phyloP scores from a whole-genome alignment of 371 early-diverging fungal species.

The Apophysomyces elegans region DNA sequence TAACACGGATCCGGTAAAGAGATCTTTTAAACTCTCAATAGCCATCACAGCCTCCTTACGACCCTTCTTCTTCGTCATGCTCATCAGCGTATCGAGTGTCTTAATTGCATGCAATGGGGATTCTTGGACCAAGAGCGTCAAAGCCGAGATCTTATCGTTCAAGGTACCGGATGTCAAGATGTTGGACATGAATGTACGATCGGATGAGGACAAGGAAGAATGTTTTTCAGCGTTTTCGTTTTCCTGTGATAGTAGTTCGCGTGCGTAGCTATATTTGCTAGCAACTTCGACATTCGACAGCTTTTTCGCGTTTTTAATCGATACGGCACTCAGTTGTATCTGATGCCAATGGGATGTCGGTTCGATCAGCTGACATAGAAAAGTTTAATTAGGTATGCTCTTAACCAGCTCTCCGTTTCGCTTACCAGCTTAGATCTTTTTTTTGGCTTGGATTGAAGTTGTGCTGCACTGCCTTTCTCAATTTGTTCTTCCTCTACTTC shows the following conservation, averaged over 20 bases:
- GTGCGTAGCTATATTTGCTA: conserved; percentile 62
- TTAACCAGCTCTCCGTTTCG: conserved; percentile 4
- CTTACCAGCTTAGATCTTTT: conserved; percentile 17
- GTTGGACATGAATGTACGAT: conserved; percentile 84
- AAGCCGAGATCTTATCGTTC: conserved; percentile 90
- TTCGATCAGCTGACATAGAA: conserved; percentile 35
- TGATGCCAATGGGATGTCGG: conserved; percentile 63
- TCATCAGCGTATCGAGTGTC: conserved; percentile 80
- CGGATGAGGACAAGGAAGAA: conserved; percentile 66
- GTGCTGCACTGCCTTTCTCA: background rate
- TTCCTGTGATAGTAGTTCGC: conserved; percentile 69
- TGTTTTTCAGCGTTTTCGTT: conserved; percentile 68
- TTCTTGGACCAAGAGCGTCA: conserved; percentile 90
- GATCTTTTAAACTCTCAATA: conserved; percentile 88
- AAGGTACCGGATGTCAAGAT: conserved; percentile 91
- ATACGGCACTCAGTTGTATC: conserved; percentile 39
- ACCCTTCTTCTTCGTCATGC: conserved; percentile 89
- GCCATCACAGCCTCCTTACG: conserved; percentile 87
- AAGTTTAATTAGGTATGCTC: background rate
- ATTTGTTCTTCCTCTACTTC: conserved; percentile 12
- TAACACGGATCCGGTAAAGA: conserved; percentile 78
- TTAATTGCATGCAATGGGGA: conserved; percentile 87
- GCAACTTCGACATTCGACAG: conserved; percentile 43
- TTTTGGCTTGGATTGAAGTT: conserved; percentile 26
- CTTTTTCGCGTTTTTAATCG: conserved; percentile 27